Conservation (phyloP, 257 asterid species). For the Solanum lycopersicoides region DNA sequence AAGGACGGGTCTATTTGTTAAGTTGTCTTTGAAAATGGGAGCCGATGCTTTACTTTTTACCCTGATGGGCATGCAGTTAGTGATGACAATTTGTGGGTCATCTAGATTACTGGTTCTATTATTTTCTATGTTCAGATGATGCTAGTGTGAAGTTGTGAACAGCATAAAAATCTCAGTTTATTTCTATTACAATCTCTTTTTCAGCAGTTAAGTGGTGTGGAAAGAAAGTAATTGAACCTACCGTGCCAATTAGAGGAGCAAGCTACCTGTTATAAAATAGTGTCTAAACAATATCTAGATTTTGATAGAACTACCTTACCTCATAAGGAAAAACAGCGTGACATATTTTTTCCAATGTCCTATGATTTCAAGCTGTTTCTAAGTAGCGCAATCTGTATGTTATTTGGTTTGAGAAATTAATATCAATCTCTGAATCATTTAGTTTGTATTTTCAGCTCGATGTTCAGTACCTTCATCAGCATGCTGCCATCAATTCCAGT, state of each 20-base stretch:
- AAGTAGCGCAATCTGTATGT: neutral
- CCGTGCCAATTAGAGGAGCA: neutral
- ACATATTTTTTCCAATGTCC: neutral
- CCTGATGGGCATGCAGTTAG: neutral
- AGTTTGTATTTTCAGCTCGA: slow-evolving; percentile 51
- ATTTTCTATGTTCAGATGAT: neutral
- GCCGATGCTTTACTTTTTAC: neutral
- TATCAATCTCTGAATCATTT: neutral
- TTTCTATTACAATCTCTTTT: neutral
- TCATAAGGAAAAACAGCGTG: neutral
- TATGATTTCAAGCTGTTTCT: neutral
- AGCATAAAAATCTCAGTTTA: neutral
- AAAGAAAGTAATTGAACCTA: neutral
- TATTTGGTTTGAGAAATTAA: neutral
- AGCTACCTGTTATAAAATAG: neutral
- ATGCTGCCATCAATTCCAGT: slow-evolving; percentile 68
- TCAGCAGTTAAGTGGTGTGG: neutral
- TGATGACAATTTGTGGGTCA: neutral
- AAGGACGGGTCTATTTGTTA: neutral
- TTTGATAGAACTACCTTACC: neutral
- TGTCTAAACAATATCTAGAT: neutral
- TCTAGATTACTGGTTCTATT: neutral
- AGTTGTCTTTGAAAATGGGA: neutral
- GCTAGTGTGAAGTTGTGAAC: neutral
- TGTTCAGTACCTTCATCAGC: slow-evolving; percentile 58